Evolutionary conservation across 2,329 filamentous ascomycete species (phyloP).

Genomic region (Nectriaceae sp.): DNA sequence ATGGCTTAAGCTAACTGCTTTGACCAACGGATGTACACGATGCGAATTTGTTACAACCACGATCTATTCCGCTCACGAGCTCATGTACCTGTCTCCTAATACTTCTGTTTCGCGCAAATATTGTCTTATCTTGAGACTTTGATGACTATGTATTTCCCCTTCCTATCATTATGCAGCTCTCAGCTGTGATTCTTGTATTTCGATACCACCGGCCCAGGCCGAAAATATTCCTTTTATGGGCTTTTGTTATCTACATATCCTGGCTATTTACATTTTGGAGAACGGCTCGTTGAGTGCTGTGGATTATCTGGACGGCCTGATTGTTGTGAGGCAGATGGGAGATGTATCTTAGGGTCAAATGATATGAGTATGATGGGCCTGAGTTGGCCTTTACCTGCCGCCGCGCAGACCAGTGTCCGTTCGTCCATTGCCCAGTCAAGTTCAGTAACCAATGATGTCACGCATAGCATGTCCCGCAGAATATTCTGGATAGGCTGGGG

Average conservation of each 20-base stretch:
- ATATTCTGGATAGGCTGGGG: neutral
- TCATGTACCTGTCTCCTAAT: slow-evolving; percentile 29
- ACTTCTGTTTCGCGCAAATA: slow-evolving; percentile 20
- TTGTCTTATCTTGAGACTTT: slow-evolving; percentile 7
- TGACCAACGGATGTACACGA: slow-evolving; percentile 17
- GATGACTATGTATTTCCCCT: slow-evolving; percentile 6
- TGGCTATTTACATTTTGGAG: slow-evolving; percentile 2
- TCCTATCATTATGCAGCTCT: slow-evolving; percentile 8
- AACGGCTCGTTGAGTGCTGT: too few species aligned
- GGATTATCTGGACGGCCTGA: too few species aligned
- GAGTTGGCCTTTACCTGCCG: slow-evolving; percentile 12
- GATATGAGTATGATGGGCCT: slow-evolving; percentile 29
- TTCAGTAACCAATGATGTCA: slow-evolving; percentile 29
- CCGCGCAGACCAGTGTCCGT: slow-evolving; percentile 47
- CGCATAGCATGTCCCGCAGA: slow-evolving; percentile 40
- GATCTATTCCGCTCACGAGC: slow-evolving; percentile 25
- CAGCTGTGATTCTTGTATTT: slow-evolving; percentile 15
- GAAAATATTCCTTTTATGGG: slow-evolving; percentile 7
- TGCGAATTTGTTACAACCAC: slow-evolving; percentile 15
- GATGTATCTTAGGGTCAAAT: slow-evolving; percentile 31
- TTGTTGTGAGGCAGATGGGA: slow-evolving; percentile 20
- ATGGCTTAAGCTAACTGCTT: slow-evolving; percentile 26
- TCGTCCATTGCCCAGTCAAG: slow-evolving; percentile 49
- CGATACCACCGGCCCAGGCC: slow-evolving; percentile 11
- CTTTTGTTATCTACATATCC: slow-evolving; percentile 12